Percentiles rank a stretch among this genome's conserved stretches.
Evolutionary conservation across 139 green algal genomes (phyloP).

Genomic region (Chlorella sp.): DNA sequence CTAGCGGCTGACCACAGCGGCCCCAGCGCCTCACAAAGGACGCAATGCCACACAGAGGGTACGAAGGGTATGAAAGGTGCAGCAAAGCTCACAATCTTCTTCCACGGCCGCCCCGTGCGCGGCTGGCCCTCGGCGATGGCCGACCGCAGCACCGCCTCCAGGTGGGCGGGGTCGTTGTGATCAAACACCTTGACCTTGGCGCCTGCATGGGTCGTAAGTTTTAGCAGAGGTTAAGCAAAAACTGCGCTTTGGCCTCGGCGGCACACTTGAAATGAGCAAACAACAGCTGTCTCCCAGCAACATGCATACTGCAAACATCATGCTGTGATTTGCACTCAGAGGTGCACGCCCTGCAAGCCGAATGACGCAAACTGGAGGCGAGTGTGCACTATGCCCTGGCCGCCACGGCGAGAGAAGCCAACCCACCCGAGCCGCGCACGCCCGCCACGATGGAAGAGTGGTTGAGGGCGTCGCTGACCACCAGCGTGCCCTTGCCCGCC

Average conservation of each 20-base stretch:
- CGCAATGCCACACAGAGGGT: background rate
- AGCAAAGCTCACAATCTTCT: conserved; percentile 83
- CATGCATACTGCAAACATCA: too few relatives aligned
- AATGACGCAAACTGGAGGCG: too few relatives aligned
- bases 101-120: conserved; percentile 90
- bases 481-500: conserved; percentile 81
- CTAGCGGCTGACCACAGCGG: background rate
- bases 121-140: conserved; percentile 94
- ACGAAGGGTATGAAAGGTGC: background rate
- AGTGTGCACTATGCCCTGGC: too few relatives aligned
- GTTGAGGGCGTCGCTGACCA: conserved; percentile 97
- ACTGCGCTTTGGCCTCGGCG: too few relatives aligned
- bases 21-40: background rate
- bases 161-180: conserved; percentile 87
- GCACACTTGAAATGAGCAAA: too few relatives aligned
- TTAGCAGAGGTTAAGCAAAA: too few relatives aligned
- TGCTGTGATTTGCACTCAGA: too few relatives aligned
- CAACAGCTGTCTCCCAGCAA: too few relatives aligned
- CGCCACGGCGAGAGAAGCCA: too few relatives aligned
- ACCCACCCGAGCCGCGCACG: conserved; percentile 79
- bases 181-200: conserved; percentile 76
- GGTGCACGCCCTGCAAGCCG: too few relatives aligned
- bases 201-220: background rate
- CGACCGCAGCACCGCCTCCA: conserved; percentile 88
- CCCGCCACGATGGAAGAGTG: conserved; percentile 96